Evolutionary conservation across 208 protist genomes (phyloP).

Genomic region (Balamuthia mandrillaris): DNA sequence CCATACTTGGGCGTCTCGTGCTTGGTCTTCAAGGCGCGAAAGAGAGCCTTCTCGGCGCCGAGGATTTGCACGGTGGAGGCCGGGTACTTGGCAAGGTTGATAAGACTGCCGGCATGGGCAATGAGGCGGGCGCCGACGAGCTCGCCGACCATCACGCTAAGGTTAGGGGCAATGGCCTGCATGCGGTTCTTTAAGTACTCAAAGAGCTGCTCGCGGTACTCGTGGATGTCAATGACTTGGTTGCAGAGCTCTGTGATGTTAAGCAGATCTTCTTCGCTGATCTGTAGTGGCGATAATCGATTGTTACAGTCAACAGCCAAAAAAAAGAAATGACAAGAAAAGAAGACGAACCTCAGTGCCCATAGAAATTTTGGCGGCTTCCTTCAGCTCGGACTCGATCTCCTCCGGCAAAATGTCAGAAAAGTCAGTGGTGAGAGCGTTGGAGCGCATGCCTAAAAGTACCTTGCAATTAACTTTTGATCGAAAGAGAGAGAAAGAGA

Average conservation of each 20-base stretch:
- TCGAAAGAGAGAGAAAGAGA: background rate
- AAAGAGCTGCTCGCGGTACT: constrained; percentile 89
- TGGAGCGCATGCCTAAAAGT: constrained; percentile 77
- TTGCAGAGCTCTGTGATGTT: constrained; percentile 89
- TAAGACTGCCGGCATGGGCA: constrained; percentile 92
- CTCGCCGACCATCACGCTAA: constrained; percentile 96
- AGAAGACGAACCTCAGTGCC: constrained; percentile 84
- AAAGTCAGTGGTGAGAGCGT: constrained; percentile 86
- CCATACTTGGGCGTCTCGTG: constrained; percentile 99
- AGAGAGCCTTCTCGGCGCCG: constrained; percentile 92
- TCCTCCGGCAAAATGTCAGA: constrained; percentile 93
- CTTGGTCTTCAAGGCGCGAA: constrained; percentile 94
- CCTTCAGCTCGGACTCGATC: constrained; percentile 87
- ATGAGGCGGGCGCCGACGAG: constrained; percentile 97
- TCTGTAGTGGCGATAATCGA: background rate
- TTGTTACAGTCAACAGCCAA: constrained; percentile 37
- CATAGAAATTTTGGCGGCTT: constrained; percentile 96
- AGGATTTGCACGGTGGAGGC: constrained; percentile 98
- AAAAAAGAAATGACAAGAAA: background rate
- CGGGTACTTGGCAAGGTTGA: constrained; percentile 96
- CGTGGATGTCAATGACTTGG: constrained; percentile 78
- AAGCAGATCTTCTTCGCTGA: constrained; percentile 86
- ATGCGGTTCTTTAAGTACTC: constrained; percentile 92
- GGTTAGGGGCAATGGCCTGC: constrained; percentile 96
- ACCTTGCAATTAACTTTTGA: background rate